phyloP scores from a whole-genome alignment of 208 protist genomes.

The Balamuthia mandrillaris region DNA sequence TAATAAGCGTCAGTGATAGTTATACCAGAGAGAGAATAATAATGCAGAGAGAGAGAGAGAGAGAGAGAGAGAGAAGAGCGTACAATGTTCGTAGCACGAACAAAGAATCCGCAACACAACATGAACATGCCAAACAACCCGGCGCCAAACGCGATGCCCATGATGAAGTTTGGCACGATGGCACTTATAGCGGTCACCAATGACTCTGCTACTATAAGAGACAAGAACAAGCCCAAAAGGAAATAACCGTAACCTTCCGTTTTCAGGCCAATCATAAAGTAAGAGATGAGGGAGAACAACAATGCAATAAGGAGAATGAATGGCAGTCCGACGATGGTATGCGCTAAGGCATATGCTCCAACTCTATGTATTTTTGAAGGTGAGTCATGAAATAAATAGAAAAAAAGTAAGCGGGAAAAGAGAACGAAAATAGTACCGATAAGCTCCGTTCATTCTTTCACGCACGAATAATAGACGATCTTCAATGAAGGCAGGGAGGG shows the following conservation, averaged over 20 bases:
- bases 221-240: not conserved
- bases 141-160: not conserved
- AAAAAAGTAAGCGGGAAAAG: not conserved
- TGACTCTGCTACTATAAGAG: not conserved
- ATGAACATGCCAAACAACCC: constrained; percentile 38
- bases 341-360: constrained; percentile 4
- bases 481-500: constrained; percentile 21
- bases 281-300: not conserved
- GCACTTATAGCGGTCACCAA: constrained; percentile 4
- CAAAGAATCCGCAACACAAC: constrained; percentile 21
- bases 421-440: not conserved
- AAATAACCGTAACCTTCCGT: not conserved
- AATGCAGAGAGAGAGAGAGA: not conserved
- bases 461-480: constrained; percentile 8
- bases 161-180: constrained; percentile 11
- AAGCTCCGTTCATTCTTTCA: constrained; percentile 32
- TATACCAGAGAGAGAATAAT: not conserved
- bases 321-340: not conserved
- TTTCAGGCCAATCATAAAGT: constrained; percentile 32
- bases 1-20: not conserved
- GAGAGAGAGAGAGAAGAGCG: not conserved
- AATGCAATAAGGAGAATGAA: not conserved
- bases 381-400: not conserved
- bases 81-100: constrained; percentile 17
- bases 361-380: not conserved